Conservation (phyloP, 495 filamentous ascomycete species). For the Penicillium riverlandense region DNA sequence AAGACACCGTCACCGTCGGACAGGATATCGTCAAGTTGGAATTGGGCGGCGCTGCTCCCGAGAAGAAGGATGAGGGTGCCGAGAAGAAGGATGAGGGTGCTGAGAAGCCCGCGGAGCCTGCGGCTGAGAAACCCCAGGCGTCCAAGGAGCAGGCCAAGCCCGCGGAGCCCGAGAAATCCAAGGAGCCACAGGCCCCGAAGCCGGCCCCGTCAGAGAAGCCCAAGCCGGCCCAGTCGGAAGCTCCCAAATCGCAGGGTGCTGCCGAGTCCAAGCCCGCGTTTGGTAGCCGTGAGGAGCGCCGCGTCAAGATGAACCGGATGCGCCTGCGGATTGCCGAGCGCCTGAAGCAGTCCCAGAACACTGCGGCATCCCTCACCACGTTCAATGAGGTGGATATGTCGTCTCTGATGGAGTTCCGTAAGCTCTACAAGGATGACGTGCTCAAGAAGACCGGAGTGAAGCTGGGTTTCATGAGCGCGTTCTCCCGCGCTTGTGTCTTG, state of each 20-base stretch:
- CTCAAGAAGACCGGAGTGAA: constrained; percentile 96
- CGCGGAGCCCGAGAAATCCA: constrained; percentile 24
- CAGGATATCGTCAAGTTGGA: constrained; percentile 86
- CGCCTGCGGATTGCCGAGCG: constrained; percentile 93
- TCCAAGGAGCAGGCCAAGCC: constrained; percentile 18
- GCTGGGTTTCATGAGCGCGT: constrained; percentile 97
- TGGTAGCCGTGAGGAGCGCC: constrained; percentile 80
- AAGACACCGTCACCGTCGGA: constrained; percentile 92
- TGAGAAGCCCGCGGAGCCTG: constrained; percentile 34
- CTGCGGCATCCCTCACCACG: constrained; percentile 91
- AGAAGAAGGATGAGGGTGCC: constrained; percentile 35
- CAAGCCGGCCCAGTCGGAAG: constrained; percentile 20
- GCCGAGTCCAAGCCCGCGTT: constrained; percentile 31
- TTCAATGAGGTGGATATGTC: constrained; percentile 99
- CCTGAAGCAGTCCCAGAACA: constrained; percentile 98
- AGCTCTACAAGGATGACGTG: constrained; percentile 91
- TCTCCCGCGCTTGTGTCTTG: constrained; percentile 82
- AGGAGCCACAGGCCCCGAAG: constrained; percentile 8
- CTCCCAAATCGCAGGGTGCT: constrained; percentile 18
- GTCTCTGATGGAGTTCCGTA: constrained; percentile 91
- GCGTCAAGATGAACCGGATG: constrained; percentile 99
- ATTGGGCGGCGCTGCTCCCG: constrained; percentile 59
- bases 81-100: constrained; percentile 34
- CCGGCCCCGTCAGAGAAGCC: too few species aligned
- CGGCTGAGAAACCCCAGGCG: constrained; percentile 37